Conservation (phyloP, 2,329 filamentous ascomycete genomes). For the Trichoderma aggressivum region DNA sequence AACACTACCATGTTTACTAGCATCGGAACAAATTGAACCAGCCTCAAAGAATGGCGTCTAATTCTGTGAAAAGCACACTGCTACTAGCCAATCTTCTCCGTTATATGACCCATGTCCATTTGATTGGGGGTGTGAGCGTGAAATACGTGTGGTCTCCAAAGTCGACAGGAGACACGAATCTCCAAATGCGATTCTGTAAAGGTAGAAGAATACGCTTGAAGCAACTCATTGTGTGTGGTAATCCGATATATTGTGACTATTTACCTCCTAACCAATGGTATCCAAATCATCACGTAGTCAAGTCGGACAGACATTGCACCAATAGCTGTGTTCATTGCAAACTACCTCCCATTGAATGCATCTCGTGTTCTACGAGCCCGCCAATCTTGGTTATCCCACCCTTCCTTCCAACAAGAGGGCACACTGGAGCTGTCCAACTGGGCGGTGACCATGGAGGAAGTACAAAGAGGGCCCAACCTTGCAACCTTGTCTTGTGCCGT, state of each 20-base stretch:
- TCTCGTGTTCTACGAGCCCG: neutral
- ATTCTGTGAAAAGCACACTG: neutral
- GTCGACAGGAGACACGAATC: neutral
- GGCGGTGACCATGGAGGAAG: neutral
- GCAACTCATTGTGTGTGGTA: neutral
- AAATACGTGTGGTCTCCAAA: neutral
- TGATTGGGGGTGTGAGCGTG: neutral
- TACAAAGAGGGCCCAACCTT: neutral
- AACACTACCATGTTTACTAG: neutral
- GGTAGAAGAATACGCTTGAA: fast-evolving
- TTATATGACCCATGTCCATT: neutral
- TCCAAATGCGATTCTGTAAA: neutral
- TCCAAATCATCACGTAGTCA: neutral
- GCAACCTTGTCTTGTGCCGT: neutral
- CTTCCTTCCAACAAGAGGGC: neutral
- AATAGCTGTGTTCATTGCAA: neutral
- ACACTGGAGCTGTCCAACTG: neutral
- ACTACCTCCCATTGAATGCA: neutral
- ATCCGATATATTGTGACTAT: neutral
- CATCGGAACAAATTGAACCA: neutral
- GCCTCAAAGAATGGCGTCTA: neutral
- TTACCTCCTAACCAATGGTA: neutral
- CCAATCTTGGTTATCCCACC: neutral
- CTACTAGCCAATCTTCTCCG: neutral
- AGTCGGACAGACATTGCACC: neutral